Base-by-base conservation (phyloP, 495 filamentous ascomycete genomes). In the Ramalina intermedia region DNA sequence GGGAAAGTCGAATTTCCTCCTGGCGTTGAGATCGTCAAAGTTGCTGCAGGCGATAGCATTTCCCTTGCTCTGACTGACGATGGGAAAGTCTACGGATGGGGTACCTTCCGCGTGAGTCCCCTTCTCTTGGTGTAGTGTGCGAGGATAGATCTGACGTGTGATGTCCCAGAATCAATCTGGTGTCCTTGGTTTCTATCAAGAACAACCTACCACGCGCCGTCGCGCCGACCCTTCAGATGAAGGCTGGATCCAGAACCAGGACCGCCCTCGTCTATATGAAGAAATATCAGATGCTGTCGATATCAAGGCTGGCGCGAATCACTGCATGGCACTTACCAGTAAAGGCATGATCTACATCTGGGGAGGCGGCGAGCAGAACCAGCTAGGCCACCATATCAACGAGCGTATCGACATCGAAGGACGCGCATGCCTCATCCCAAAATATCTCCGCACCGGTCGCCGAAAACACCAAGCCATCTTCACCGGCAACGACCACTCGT, bases 61-160 rank as follows among this genome's bases (percentile, higher is more conserved):
- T 75, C 73, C 33, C 81, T 84, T 60, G 81, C 73, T 37, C 61
- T 85, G 17, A 85, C 81, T 12, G 73, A 82, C 46, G 72, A 79
- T 45, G 81, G 81, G 35, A 61, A 63, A 17, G 78, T 85, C 24
- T 84, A 78, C 58, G 81, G 80, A 26, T 85, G 81, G 81, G 81
- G 81, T 50, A 79, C 76, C n/a, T 85, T 84, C 63, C 63, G 73
- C 42, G 78, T 80, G 67, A 66, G 76, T 53, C 14, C n/a, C 21
- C 26, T 27, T 23, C 42, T 51, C 16, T 14, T n/a, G 14, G 8
- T 18, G 29, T 50, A 17, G 42, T 41, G 40, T 46, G 16, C 35
- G 35, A 17, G 29, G 29, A 29, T 35, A 41, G 54, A 13, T 29
- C 14, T 18, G 21, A 18, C 39, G 14, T 41, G 2, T 8, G 14